phyloP scores from a whole-genome alignment of 2,329 filamentous ascomycete species.

The Fusarium tjaetaba region DNA sequence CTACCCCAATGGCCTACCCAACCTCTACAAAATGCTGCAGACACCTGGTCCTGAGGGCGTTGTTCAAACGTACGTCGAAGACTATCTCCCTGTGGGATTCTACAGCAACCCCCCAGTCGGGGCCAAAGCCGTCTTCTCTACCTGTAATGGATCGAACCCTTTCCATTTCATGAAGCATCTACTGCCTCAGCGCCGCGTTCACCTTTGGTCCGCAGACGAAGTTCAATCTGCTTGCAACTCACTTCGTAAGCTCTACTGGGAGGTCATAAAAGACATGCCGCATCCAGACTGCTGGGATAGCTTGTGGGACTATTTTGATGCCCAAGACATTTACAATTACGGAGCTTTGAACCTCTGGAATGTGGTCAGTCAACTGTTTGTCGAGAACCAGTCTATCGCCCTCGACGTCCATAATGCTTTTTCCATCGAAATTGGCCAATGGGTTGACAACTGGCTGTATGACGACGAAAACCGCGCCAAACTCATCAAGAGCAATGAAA shows the following conservation, averaged over 20 bases:
- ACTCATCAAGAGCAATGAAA: slow-evolving; percentile 45
- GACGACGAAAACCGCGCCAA: slow-evolving; percentile 44
- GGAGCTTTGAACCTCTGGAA: slow-evolving; percentile 62
- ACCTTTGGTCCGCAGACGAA: slow-evolving; percentile 53
- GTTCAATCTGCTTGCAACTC: slow-evolving; percentile 53
- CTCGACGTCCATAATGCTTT: slow-evolving; percentile 38
- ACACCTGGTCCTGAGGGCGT: slow-evolving; percentile 38
- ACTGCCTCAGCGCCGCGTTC: slow-evolving; percentile 42
- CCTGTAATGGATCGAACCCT: slow-evolving; percentile 40
- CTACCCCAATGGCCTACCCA: slow-evolving; percentile 51
- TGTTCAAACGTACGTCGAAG: slow-evolving; percentile 48
- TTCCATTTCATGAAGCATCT: slow-evolving; percentile 47
- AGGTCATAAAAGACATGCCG: slow-evolving; percentile 48
- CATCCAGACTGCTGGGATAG: slow-evolving; percentile 50
- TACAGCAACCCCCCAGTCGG: slow-evolving; percentile 48
- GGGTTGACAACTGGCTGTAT: slow-evolving; percentile 52
- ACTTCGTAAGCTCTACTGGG: slow-evolving; percentile 50
- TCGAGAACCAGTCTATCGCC: slow-evolving; percentile 52
- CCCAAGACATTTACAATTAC: slow-evolving; percentile 56
- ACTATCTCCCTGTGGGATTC: slow-evolving; percentile 50
- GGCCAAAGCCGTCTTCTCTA: slow-evolving; percentile 54
- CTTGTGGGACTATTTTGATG: slow-evolving; percentile 60
- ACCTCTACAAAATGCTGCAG: slow-evolving; percentile 48
- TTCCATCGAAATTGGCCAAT: slow-evolving; percentile 47
- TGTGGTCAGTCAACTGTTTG: slow-evolving; percentile 53